Conservation (phyloP, 2,329 filamentous ascomycete species). For the Arachnomyces sp. region DNA sequence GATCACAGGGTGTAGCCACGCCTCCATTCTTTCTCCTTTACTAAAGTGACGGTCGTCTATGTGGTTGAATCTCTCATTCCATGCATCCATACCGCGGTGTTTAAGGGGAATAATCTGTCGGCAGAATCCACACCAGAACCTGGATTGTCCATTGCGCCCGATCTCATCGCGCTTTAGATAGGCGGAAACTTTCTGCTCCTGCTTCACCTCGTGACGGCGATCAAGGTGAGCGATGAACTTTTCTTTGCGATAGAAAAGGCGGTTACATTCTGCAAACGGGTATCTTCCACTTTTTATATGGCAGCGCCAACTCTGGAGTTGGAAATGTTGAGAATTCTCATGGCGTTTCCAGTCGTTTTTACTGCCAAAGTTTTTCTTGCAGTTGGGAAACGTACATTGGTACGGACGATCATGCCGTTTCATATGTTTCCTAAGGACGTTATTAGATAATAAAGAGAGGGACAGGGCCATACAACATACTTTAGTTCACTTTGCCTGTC, state of each 20-base stretch:
- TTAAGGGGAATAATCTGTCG: constrained; percentile 45
- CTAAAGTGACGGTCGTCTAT: constrained; percentile 54
- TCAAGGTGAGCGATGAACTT: constrained; percentile 55
- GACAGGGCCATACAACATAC: constrained; percentile 17
- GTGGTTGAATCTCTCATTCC: constrained; percentile 59
- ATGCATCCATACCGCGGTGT: constrained; percentile 45
- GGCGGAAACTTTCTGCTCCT: constrained; percentile 21
- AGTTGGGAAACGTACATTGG: constrained; percentile 65
- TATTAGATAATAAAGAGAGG: constrained; percentile 15
- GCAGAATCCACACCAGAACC: constrained; percentile 90
- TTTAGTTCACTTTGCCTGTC: constrained; percentile 30
- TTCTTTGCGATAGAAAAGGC: constrained; percentile 50
- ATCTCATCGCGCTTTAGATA: constrained; percentile 48
- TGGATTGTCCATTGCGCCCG: constrained; percentile 53
- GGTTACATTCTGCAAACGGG: constrained; percentile 41
- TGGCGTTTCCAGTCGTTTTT: constrained; percentile 94
- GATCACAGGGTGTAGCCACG: constrained; percentile 25
- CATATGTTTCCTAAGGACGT: constrained; percentile 60
- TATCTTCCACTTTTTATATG: constrained; percentile 22
- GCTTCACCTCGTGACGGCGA: constrained; percentile 38
- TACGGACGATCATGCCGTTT: constrained; percentile 77
- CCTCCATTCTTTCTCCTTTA: constrained; percentile 26
- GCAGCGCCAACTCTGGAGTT: constrained; percentile 66
- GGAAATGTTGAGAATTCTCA: constrained; percentile 69
- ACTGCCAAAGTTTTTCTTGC: constrained; percentile 70